Base-by-base conservation (phyloP, 164 flowering plant genomes). In the Chloranthus sessilifolius region DNA sequence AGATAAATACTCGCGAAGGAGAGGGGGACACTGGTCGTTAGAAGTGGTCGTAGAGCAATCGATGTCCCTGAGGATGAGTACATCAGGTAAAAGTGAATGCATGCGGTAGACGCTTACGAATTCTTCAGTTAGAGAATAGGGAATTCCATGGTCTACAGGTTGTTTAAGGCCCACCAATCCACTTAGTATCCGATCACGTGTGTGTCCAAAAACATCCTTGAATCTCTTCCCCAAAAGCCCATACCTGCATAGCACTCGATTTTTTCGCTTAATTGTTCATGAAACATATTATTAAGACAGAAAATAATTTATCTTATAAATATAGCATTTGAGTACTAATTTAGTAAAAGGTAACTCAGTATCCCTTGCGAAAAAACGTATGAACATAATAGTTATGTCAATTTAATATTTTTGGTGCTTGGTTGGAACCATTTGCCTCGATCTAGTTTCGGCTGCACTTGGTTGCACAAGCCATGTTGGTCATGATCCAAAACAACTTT, bases 111-210 rank as follows among this genome's bases (percentile, higher is more conserved):
- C 78, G 16, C 75, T 67, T 0, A 57, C 71, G 23, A 77, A 77
- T 48, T 77, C 82, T 43, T 74, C 82, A 1, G 79, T 72, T 15
- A 77, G 46, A 12, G 79, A 74, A 50, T 74, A 77, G 0, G 82
- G 77, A 43, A 74, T 73, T 23, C 79, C 79, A 61, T 77, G 82
- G 30, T 77, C 63, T 46, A 36, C 42, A 8, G 79, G 79, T 46
- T 40, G 50, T 26, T 47, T 69, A 14, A 62, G 58, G 46, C 82
- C 82, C 29, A 77, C 82, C 49, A 77, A 43, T 4, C 82, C 82
- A 36, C 69, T 59, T 7, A 67, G 33, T 9, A 58, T 36, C 6
- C 71, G 60, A 30, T 74, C 76, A 9, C 41, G 35, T 1, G 63
- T 39, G 40, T 57, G 72, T 20, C 78, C 78, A 54, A 63, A 66